These are phyloP conservation scores for Colletotrichum paranaense DNA, from an alignment of 2,329 filamentous ascomycete genomes.

Conservation along the genomic window DNA sequence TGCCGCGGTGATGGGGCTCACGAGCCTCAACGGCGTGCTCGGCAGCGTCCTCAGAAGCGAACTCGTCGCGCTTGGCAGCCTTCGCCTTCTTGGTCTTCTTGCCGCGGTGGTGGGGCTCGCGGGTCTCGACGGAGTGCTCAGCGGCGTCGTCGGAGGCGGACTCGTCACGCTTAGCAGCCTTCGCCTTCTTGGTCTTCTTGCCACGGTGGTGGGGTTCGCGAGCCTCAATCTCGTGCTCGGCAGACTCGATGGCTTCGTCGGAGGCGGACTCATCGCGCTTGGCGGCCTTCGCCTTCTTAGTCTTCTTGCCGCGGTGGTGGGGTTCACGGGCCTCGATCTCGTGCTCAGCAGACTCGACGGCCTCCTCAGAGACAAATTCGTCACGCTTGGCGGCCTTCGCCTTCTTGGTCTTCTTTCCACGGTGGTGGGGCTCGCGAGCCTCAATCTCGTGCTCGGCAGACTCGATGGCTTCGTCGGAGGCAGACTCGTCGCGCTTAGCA, in stretches of 20 bases:
- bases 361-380: conserved; percentile 3
- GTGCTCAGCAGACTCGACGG: background rate
- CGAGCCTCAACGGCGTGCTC: conserved; percentile 32
- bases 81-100: conserved; percentile 36
- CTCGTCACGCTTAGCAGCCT: conserved; percentile 6
- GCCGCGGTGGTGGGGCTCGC: conserved; percentile 35
- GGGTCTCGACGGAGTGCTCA: conserved; percentile 30
- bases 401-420: conserved; percentile 29
- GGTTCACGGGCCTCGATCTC: conserved; percentile 36
- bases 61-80: background rate
- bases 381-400: conserved; percentile 14
- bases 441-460: background rate
- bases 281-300: conserved; percentile 18
- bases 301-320: conserved; percentile 34
- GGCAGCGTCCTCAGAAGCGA: background rate
- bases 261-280: background rate
- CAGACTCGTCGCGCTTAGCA: conserved; percentile 16
- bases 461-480: background rate
- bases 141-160: background rate
- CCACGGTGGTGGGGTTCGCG: conserved; percentile 27
- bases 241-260: background rate
- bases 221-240: conserved; percentile 6
- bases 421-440: conserved; percentile 36
- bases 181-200: conserved; percentile 32
- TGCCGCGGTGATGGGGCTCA: conserved; percentile 31